Evolutionary conservation across 2,329 filamentous ascomycete species (phyloP).

Genomic region (Thermoascus crustaceus): DNA sequence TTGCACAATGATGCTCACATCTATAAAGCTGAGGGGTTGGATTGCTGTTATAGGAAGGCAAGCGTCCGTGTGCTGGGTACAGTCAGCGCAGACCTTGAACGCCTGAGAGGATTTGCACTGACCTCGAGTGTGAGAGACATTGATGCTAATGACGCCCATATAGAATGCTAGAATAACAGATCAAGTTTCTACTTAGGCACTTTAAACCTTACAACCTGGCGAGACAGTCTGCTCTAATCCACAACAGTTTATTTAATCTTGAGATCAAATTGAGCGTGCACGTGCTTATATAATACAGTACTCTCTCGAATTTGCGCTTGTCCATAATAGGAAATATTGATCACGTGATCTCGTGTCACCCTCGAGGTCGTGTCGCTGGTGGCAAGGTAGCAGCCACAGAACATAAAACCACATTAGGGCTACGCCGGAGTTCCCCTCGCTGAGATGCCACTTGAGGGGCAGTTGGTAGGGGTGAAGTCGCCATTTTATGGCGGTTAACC

Average conservation of each 20-base stretch:
- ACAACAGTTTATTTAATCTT: background rate
- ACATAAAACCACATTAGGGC: too few relatives aligned
- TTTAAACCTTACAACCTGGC: too few relatives aligned
- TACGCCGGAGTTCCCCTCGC: too few relatives aligned
- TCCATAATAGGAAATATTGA: slow-evolving; percentile 11
- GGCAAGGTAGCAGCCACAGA: too few relatives aligned
- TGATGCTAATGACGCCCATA: slow-evolving; percentile 8
- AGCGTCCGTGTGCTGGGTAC: slow-evolving; percentile 31
- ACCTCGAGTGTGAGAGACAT: slow-evolving; percentile 26
- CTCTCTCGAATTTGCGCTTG: slow-evolving; percentile 5
- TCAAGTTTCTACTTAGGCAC: too few relatives aligned
- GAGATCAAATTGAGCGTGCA: slow-evolving; percentile 6
- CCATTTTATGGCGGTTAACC: too few relatives aligned
- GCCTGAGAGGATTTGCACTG: slow-evolving; percentile 10
- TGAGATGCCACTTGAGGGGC: too few relatives aligned
- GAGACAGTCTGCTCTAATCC: too few relatives aligned
- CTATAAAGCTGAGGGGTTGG: slow-evolving; percentile 21
- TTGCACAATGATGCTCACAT: slow-evolving; percentile 25
- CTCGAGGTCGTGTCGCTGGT: too few relatives aligned
- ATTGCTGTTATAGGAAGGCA: slow-evolving; percentile 38
- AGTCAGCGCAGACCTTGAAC: slow-evolving; percentile 15
- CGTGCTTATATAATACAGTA: slow-evolving; percentile 14
- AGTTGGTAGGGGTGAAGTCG: too few relatives aligned
- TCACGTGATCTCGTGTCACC: slow-evolving; percentile 20
- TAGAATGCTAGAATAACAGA: too few relatives aligned